Base-by-base conservation (phyloP, 2,329 filamentous ascomycete species). In the Cladosporium sp. region DNA sequence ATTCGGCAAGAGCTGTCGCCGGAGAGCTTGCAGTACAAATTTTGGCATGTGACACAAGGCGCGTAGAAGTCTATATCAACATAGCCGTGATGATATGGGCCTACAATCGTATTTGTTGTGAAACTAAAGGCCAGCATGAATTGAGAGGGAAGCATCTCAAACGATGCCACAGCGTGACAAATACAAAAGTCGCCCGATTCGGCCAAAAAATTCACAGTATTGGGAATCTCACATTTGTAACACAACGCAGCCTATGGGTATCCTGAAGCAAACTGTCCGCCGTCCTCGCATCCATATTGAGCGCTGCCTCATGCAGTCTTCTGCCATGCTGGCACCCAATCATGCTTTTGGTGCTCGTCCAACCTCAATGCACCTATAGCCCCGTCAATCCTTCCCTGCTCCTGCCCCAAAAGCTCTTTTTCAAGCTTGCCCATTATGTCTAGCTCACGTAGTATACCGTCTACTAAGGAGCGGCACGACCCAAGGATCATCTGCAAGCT, bases 371-470 rank as follows among this genome's bases (percentile, higher is more conserved):
- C 49, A 10, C 61, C 26, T 21, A 65, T 33, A n/a, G 62, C 62
- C 1, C 29, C 40, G 16, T 77, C 73, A n/a, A 90, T 84, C 85
- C 88, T 89, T 50, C 79, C 80, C 65, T 82, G 81, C 75, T 91
- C 88, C 53, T 82, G 80, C 56, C 76, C 78, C 62, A 86, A 75
- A 5, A 86, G 84, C 70, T 87, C 86, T 56, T 77, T 78, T 76
- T 89, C 86, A 65, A 91, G 84, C 71, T 83, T 81, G 64, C 81
- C 81, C 88, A 91, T 90, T 66, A 83, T 67, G n/a, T 76, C 75
- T 68, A 91, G 77, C 78, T 90, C 88, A n/a, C 78, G 79, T 53
- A 88, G 75, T 87, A 90, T 90, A 40, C 83, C 85, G 57, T 78
- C 73, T 14, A 89, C 81, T 53, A 90, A 75, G 18, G 71, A 72